phyloP scores from a whole-genome alignment of 2,329 filamentous ascomycete genomes.

The Clonostachys sp. region DNA sequence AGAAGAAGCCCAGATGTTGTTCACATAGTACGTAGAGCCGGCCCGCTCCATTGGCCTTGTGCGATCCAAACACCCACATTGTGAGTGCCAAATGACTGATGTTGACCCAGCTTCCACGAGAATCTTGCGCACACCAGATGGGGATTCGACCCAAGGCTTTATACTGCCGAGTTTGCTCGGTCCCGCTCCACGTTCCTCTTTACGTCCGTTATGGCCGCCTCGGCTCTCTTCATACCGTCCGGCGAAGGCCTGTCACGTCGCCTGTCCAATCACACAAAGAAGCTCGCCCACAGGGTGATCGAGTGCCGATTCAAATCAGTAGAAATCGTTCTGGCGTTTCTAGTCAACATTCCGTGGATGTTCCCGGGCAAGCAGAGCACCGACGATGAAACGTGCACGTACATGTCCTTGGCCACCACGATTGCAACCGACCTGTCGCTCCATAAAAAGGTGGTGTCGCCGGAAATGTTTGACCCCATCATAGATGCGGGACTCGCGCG shows the following conservation, averaged over 20 bases:
- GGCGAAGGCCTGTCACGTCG: constrained; percentile 61
- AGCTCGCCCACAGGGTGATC: constrained; percentile 58
- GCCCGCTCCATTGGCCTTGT: not conserved
- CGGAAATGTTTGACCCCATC: constrained; percentile 36
- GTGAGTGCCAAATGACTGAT: not conserved
- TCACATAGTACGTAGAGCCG: constrained; percentile 50
- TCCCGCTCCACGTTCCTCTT: constrained; percentile 66
- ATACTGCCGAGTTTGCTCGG: constrained; percentile 62
- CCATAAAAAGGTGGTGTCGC: constrained; percentile 63
- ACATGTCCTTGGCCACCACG: constrained; percentile 64
- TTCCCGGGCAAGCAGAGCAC: constrained; percentile 62
- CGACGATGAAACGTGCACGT: constrained; percentile 69
- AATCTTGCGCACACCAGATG: constrained; percentile 70
- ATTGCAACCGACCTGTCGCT: constrained; percentile 66
- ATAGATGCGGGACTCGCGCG: constrained; percentile 45
- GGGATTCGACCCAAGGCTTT: constrained; percentile 65
- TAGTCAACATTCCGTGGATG: constrained; percentile 76
- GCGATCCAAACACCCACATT: not conserved
- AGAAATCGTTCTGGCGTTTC: constrained; percentile 70
- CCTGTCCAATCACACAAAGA: constrained; percentile 59
- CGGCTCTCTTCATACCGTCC: constrained; percentile 62
- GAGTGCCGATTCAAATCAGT: constrained; percentile 61
- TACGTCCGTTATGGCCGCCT: constrained; percentile 65
- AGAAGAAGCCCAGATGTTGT: constrained; percentile 59
- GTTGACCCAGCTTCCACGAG: constrained; percentile 56